A percentile compares a stretch with the other conserved stretches of the same genome.
phyloP scores from a whole-genome alignment of 2,329 filamentous ascomycete species.

The Colletotrichum sublineola region DNA sequence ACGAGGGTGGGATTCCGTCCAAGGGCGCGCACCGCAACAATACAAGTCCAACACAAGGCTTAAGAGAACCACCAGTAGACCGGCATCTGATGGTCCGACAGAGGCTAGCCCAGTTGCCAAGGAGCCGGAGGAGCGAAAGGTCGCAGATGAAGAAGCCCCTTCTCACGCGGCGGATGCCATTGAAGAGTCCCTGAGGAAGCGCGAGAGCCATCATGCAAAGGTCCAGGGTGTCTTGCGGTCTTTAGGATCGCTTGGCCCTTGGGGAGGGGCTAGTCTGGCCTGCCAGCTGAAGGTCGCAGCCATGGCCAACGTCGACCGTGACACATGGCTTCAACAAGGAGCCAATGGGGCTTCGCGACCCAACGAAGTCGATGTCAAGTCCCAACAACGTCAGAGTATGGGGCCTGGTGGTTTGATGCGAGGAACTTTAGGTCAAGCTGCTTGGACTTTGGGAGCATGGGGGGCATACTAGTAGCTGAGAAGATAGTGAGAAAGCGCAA shows the following conservation, averaged over 20 bases:
- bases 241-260: conserved; percentile 78
- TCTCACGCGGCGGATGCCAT: conserved; percentile 66
- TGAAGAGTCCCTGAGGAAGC: conserved; percentile 64
- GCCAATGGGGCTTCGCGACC: conserved; percentile 71
- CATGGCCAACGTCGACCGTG: conserved; percentile 77
- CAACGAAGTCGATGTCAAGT: conserved; percentile 70
- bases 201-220: conserved; percentile 40
- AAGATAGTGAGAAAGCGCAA: neutral
- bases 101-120: conserved; percentile 27
- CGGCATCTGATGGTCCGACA: conserved; percentile 43
- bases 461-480: conserved; percentile 52
- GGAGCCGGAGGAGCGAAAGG: conserved; percentile 45
- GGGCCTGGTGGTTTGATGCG: conserved; percentile 66
- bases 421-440: conserved; percentile 56
- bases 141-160: conserved; percentile 53
- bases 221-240: conserved; percentile 73
- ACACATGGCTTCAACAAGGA: conserved; percentile 78
- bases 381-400: conserved; percentile 74
- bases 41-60: conserved; percentile 61
- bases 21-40: conserved; percentile 75
- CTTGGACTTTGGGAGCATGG: conserved; percentile 75
- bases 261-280: conserved; percentile 80
- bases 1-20: conserved; percentile 83
- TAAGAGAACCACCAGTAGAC: conserved; percentile 49
- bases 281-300: conserved; percentile 77